A percentile compares a stretch with the other conserved stretches of the same genome.
phyloP scores from a whole-genome alignment of 2,329 filamentous ascomycete genomes.

The Penicillium nordicum region DNA sequence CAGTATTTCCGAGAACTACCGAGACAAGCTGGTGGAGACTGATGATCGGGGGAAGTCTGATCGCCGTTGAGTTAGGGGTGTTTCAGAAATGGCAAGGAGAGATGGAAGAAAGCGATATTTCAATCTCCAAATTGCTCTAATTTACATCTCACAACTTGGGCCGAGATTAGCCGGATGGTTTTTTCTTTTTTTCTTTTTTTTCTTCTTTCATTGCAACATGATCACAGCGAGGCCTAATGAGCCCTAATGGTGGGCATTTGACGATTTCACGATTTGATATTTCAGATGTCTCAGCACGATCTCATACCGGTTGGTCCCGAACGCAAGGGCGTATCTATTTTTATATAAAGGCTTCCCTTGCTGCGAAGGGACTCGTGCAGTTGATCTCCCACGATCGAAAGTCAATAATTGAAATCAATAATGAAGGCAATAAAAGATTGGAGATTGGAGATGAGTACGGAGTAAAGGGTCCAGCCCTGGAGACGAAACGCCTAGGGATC shows the following conservation, averaged over 20 bases:
- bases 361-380: slow-evolving; percentile 5
- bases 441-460: neutral
- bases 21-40: neutral
- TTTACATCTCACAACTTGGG: neutral
- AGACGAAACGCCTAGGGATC: neutral
- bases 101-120: neutral
- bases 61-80: neutral
- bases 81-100: neutral
- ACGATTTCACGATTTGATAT: neutral
- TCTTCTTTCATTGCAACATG: no score
- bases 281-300: neutral
- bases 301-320: neutral
- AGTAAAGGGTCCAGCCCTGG: neutral
- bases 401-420: neutral
- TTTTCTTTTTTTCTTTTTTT: neutral
- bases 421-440: neutral
- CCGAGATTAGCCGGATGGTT: neutral
- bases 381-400: neutral
- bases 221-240: neutral
- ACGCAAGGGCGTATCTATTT: slow-evolving; percentile 4
- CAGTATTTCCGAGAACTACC: neutral
- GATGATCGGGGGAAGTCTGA: neutral
- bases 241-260: neutral
- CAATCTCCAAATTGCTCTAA: neutral
- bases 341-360: slow-evolving; percentile 4